phyloP scores from a whole-genome alignment of 2,329 filamentous ascomycete species.

The Ascosphaera apis region DNA sequence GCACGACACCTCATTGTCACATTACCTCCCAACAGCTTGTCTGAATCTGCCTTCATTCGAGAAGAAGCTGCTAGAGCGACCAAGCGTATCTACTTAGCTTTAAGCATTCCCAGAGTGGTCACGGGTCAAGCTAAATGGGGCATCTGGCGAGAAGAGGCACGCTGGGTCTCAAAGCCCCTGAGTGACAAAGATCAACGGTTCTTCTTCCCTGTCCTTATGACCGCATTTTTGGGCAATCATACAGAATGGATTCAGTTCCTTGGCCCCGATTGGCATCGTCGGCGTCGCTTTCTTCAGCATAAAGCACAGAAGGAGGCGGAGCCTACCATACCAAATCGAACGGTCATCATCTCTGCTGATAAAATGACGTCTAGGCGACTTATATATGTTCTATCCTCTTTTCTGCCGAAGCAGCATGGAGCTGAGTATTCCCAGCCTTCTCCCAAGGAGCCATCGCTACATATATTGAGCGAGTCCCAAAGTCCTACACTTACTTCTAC shows the following conservation, averaged over 20 bases:
- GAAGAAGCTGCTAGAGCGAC: conserved; percentile 24
- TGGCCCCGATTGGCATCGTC: conserved; percentile 30
- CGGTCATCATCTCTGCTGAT: conserved; percentile 32
- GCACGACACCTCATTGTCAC: conserved; percentile 18
- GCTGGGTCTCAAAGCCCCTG: conserved; percentile 31
- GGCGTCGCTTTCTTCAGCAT: conserved; percentile 28
- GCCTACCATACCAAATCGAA: conserved; percentile 27
- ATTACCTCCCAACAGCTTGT: conserved; percentile 26
- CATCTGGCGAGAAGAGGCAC: conserved; percentile 36
- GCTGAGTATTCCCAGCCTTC: conserved; percentile 11
- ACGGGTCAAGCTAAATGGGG: conserved; percentile 37
- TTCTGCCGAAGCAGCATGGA: conserved; percentile 28
- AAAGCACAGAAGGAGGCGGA: conserved; percentile 24
- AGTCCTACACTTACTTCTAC: not conserved
- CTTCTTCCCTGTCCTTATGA: conserved; percentile 35
- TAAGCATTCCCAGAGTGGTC: conserved; percentile 32
- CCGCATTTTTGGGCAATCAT: conserved; percentile 35
- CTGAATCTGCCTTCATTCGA: conserved; percentile 22
- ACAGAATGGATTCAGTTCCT: conserved; percentile 35
- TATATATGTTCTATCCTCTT: conserved; percentile 34
- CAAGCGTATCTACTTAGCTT: conserved; percentile 28
- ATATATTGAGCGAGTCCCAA: not conserved
- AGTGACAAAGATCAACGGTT: conserved; percentile 34
- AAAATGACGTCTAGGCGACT: conserved; percentile 36
- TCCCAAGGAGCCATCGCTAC: not conserved